A percentile compares a stretch with the other conserved stretches of the same genome.
These are phyloP conservation scores for Microstroma glucosiphilum DNA, from an alignment of 1,284 basidiomycete genomes.

Conservation along the genomic window DNA sequence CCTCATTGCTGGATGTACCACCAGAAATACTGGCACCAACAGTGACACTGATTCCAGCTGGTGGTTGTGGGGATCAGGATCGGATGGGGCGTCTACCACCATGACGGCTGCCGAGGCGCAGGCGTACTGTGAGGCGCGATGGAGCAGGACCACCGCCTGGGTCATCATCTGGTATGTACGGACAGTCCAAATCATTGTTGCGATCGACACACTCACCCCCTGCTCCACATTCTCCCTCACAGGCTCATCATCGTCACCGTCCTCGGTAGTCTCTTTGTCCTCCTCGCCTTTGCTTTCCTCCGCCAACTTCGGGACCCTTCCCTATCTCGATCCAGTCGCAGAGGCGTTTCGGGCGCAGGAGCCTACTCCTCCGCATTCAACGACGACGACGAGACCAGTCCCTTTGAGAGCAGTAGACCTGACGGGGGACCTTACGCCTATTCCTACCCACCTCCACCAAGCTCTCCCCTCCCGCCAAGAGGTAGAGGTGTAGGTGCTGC, in stretches of 20 bases:
- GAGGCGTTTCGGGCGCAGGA: neutral
- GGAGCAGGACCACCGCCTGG: conserved; percentile 29
- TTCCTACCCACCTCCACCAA: conserved; percentile 10
- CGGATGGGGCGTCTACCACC: neutral
- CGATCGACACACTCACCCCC: neutral
- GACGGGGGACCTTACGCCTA: conserved; percentile 9
- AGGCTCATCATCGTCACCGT: conserved; percentile 25
- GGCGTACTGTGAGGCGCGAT: conserved; percentile 25
- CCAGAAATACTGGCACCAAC: conserved; percentile 24
- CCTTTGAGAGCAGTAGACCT: neutral
- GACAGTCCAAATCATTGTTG: neutral
- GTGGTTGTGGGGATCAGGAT: neutral
- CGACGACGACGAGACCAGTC: neutral
- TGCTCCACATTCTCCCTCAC: neutral
- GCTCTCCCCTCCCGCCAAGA: conserved; percentile 5
- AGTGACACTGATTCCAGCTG: conserved; percentile 9
- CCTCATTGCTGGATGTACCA: conserved; percentile 29
- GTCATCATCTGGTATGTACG: conserved; percentile 24
- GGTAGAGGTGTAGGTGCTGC: neutral
- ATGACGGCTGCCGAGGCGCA: conserved; percentile 22
- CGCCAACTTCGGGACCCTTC: conserved; percentile 30
- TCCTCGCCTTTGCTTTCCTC: conserved; percentile 38
- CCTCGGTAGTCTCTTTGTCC: conserved; percentile 31
- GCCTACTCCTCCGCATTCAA: conserved; percentile 9
- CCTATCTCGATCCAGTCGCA: conserved; percentile 18